Conservation (phyloP, 164 flowering plant species). For the Platanus orientalis region DNA sequence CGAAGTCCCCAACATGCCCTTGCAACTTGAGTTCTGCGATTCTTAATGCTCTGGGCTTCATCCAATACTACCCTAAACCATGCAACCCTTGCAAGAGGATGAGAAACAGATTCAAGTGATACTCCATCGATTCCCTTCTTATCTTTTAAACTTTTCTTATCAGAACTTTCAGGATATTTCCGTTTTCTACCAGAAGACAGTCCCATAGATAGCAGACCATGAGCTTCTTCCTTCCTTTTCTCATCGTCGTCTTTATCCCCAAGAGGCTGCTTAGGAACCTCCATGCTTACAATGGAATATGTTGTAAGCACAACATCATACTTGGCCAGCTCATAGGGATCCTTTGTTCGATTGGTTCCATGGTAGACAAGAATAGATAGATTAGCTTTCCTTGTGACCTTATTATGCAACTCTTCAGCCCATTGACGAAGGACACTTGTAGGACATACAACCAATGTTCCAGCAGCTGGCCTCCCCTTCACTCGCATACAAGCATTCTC, state of each 20-base stretch:
- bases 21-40: conserved; percentile 86
- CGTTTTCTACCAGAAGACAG: conserved; percentile 50
- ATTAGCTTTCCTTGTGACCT: conserved; percentile 67
- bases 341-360: conserved; percentile 79
- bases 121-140: conserved; percentile 44
- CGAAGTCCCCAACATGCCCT: conserved; percentile 98
- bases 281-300: conserved; percentile 90
- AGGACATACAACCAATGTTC: conserved; percentile 91
- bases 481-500: conserved; percentile 19
- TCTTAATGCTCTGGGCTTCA: conserved; percentile 97
- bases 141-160: conserved; percentile 33
- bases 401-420: conserved; percentile 79
- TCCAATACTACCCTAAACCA: conserved; percentile 97
- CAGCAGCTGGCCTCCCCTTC: conserved; percentile 83
- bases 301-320: conserved; percentile 96
- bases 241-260: conserved; percentile 63
- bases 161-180: conserved; percentile 46
- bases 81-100: conserved; percentile 81
- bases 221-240: conserved; percentile 21
- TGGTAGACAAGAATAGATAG: conserved; percentile 78
- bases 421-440: conserved; percentile 95
- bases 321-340: conserved; percentile 73
- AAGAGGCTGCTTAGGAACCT: conserved; percentile 82
- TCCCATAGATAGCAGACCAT: conserved; percentile 16
- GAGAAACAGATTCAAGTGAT: conserved; percentile 47